A percentile compares a stretch with the other conserved stretches of the same genome.
Conservation (phyloP, 75 land plant genomes). For the Selaginella tamariscina region DNA sequence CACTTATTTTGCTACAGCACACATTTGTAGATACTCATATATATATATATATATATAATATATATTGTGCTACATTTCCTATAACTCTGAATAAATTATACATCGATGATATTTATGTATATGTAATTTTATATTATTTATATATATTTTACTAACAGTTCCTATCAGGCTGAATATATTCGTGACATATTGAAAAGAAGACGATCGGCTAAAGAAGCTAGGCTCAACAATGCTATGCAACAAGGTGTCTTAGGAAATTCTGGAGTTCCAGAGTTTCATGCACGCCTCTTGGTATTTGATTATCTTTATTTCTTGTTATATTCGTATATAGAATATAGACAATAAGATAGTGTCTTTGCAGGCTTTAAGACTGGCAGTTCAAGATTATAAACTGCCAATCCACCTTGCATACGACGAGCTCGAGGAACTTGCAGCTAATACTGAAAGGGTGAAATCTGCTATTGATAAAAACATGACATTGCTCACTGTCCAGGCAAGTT, state of each 20-base stretch:
- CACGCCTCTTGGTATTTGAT: not conserved
- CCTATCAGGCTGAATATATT: not conserved
- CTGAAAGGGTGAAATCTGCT: constrained; percentile 26
- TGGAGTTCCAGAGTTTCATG: not conserved
- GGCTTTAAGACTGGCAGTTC: constrained; percentile 25
- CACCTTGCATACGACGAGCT: constrained; percentile 30
- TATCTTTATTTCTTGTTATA: not conserved
- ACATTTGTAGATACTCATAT: too few relatives aligned
- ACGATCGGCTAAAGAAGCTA: not conserved
- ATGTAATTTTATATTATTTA: too few relatives aligned
- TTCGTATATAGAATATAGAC: too few relatives aligned
- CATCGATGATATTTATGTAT: too few relatives aligned
- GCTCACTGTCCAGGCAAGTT: constrained; percentile 27
- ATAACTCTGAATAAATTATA: too few relatives aligned
- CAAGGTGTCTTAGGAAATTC: not conserved
- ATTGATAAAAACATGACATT: constrained; percentile 26
- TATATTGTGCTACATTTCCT: too few relatives aligned
- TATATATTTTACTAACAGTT: too few relatives aligned
- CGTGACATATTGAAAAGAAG: not conserved
- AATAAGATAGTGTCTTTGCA: too few relatives aligned
- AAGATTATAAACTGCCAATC: constrained; percentile 29
- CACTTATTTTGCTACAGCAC: too few relatives aligned
- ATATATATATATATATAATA: too few relatives aligned
- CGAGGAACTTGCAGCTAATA: constrained; percentile 32
- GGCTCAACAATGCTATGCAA: not conserved